Evolutionary conservation across 768 basidiomycete species (phyloP), one percentile per base, ranked within the genome.

Genomic region (Austroboletus eburneus): DNA sequence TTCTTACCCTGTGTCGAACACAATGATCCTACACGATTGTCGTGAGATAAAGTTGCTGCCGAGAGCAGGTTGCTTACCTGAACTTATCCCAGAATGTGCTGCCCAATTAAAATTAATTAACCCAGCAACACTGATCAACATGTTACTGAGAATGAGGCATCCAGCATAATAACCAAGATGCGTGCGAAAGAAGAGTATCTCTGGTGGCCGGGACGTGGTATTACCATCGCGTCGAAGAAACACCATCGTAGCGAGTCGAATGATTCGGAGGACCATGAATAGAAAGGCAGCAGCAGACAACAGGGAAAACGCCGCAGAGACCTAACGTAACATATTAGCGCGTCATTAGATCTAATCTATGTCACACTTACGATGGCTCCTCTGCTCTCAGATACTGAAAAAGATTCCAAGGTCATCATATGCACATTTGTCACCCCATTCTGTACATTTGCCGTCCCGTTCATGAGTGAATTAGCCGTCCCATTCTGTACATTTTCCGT

Each of bases 141-240:
- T 65, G 60, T 86, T 81, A 49, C 76, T 75, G 22, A 81, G 53
- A 49, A 87, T 69, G 46, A 89, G 69, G 56, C 79, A 85, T 32
- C 70, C 72, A n/a, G 77, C 75, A 59, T 86, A 87, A 41, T 77
- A 74, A 1, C 87, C 87, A 13, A 87, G 74, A 51, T 85, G 84
- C 7, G 84, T 85, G 46, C 76, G 74, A 63, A 88, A 85, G 63
- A 87, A 86, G 49, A 79, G 67, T 34, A 73, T 77, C 61, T 80
- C 79, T 25, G 63, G 59, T 4, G 55, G 46, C 39, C 67, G 65
- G 24, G 50, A 44, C 16, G 72, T 58, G 48, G 62, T 57, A 23
- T 56, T 40, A 13, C 29, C 32, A 16, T 60, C 51, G 29, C 45
- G 57, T 25, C 52, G 58, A 47, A 70, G 54, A 49, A 64, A 54